These are phyloP conservation scores for Solanum bulbocastanum DNA, from an alignment of 257 asterid genomes.

Conservation along the genomic window DNA sequence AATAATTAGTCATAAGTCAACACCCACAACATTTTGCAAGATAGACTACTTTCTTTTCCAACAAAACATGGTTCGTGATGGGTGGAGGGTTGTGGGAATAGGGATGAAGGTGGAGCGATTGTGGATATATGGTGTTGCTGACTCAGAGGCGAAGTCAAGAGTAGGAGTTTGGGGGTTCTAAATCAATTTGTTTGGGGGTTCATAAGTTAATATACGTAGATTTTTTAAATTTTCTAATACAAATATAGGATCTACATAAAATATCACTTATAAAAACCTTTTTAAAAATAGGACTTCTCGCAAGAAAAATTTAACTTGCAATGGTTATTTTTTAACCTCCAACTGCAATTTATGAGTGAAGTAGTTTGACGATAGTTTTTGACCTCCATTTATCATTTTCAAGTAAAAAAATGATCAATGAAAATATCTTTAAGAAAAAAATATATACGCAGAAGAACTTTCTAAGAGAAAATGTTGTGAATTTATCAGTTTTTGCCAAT, in stretches of 20 bases:
- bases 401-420: background rate
- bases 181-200: no score
- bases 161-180: no score
- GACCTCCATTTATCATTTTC: background rate
- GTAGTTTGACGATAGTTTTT: background rate
- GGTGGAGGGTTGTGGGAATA: background rate
- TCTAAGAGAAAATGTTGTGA: background rate
- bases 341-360: background rate
- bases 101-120: background rate
- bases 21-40: background rate
- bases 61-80: background rate
- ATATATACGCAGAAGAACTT: background rate
- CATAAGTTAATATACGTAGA: no score
- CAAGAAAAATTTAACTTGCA: background rate
- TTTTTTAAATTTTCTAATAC: no score
- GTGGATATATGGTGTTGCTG: background rate
- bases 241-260: background rate
- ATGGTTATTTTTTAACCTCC: background rate
- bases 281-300: background rate
- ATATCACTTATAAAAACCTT: background rate
- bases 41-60: background rate
- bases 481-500: background rate
- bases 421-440: background rate
- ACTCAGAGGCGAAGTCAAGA: no score
- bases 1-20: background rate